Conservation (phyloP, 179 eudicot genomes). For the Sideroxylon spinosum region DNA sequence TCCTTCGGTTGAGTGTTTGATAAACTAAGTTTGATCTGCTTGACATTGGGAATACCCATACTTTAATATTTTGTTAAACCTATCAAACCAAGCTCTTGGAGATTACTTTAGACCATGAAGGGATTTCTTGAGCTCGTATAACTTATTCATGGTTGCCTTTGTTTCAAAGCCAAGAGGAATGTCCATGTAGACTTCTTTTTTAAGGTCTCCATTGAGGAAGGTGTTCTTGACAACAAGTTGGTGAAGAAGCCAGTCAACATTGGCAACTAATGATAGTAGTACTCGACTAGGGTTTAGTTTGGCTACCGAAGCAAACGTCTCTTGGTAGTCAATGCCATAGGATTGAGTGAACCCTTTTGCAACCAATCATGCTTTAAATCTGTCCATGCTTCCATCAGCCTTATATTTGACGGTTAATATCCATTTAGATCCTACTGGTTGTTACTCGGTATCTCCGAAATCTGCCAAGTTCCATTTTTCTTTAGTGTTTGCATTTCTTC, state of each 20-base stretch:
- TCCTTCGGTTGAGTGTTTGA: neutral
- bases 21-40: neutral
- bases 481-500: neutral
- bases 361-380: neutral
- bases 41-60: neutral
- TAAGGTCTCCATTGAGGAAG: neutral
- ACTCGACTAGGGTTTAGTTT: no score
- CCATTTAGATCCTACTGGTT: neutral
- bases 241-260: no score
- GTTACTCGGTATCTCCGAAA: neutral
- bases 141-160: neutral
- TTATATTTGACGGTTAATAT: neutral
- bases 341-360: slow-evolving; percentile 6
- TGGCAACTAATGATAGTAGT: no score
- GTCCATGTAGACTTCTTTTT: slow-evolving; percentile 4
- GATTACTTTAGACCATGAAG: neutral
- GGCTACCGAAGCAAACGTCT: no score
- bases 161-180: neutral
- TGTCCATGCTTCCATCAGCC: neutral
- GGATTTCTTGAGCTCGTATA: slow-evolving; percentile 5
- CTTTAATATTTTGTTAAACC: neutral
- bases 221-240: neutral
- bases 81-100: neutral
- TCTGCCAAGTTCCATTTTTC: slow-evolving; percentile 9
- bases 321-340: no score